Evolutionary conservation across 768 basidiomycete genomes (phyloP), one percentile per base, ranked within the genome.

Genomic region (Grammothele lineata): DNA sequence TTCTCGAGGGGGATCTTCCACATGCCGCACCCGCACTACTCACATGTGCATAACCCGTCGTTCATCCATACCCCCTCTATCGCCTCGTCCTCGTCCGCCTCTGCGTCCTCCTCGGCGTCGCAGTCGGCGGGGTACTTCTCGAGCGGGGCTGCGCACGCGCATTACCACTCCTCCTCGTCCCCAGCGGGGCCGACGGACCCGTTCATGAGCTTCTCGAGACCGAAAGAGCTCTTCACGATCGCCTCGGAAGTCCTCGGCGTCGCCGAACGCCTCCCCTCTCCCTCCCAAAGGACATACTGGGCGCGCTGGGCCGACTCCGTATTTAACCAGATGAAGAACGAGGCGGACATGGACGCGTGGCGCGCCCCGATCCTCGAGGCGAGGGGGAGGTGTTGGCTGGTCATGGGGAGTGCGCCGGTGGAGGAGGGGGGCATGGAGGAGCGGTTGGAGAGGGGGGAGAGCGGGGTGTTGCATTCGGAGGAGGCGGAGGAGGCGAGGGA

Each of bases 1-100:
- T 83, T 85, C 58, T 76, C 76, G 5, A 69, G 82, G 18, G 84
- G 82, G 5, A 83, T 85, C 47, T 78, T 86, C 59, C 78, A 83
- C 59, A 83, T 84, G 83, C 84, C 83, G 1, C 81, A 80, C 54
- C 70, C 68, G 6, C 60, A 62, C 17, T 64, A 64, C 42, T 35
- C 57, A 19, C 37, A 47, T 18, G 32, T 55, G 11, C 58, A 55
- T 44, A 57, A 58, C 40, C 57, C 59, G 36, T 43, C 56, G 24
- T 47, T 35, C 47, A 47, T 51, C 50, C 53, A 27, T 18, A 46
- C 41, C 15, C 47, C 41, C 34, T 50, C 36, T 27, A 37, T 9
- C 30, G 30, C 55, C 25, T 45, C 33, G 40, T 43, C 48, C 47
- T 53, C 22, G 19, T 42, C 41, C 15, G 45, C 41, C 34, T 49